Evolutionary conservation across 495 filamentous ascomycete genomes (phyloP).

Genomic region (Cercophora samala): DNA sequence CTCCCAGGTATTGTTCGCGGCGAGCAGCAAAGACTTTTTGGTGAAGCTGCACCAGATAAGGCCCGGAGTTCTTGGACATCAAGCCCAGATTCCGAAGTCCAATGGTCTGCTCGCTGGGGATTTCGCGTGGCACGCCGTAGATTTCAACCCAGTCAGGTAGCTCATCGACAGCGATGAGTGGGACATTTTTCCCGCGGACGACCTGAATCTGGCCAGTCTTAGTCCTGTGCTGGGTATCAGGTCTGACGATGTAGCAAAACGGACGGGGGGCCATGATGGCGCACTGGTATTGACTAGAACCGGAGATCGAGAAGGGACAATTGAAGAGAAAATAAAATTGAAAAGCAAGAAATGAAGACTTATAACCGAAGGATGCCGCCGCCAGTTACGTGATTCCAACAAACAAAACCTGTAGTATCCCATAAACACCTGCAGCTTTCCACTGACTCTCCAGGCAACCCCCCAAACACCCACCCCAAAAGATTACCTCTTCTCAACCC

Average conservation of each 20-base stretch:
- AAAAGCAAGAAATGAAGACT: background rate
- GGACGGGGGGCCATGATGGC: background rate
- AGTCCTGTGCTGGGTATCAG: constrained; percentile 18
- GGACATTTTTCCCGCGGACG: constrained; percentile 38
- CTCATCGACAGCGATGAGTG: constrained; percentile 45
- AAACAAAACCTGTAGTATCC: background rate
- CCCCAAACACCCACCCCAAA: constrained; percentile 7
- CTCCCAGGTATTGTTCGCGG: background rate
- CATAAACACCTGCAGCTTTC: background rate
- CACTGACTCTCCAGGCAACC: background rate
- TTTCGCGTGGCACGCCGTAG: constrained; percentile 37
- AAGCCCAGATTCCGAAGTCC: constrained; percentile 41
- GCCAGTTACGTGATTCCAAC: background rate
- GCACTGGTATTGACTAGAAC: background rate
- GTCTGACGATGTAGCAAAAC: constrained; percentile 38
- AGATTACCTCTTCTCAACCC: constrained; percentile 56
- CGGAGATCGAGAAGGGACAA: background rate
- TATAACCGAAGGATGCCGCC: background rate
- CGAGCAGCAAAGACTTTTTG: background rate
- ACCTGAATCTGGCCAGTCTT: constrained; percentile 18
- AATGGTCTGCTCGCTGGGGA: constrained; percentile 37
- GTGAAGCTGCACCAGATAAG: constrained; percentile 22
- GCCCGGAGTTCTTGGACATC: constrained; percentile 24
- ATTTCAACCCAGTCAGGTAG: constrained; percentile 43
- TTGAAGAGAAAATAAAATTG: background rate